Base-by-base conservation (phyloP, 345 rosid genomes). In the Anastatica hierochuntica region DNA sequence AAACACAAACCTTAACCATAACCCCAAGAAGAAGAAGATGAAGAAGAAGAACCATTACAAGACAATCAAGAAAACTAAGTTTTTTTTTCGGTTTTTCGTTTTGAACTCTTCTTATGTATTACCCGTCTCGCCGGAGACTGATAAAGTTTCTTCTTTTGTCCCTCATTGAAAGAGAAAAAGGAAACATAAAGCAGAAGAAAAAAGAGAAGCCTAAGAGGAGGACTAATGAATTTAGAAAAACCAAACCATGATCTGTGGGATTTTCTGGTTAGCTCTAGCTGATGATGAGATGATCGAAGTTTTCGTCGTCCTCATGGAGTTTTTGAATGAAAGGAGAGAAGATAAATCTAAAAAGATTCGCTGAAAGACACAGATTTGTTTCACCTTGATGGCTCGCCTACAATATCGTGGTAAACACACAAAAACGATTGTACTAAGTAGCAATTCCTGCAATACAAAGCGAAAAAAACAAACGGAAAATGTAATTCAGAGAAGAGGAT, bases 51-150 rank as follows among this genome's bases (percentile, higher is more conserved):
- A n/a, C n/a, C 1, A 29, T 29, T 29, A 29, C 33, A 29, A 4
- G 33, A 29, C 33, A 29, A 29, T 29, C 5, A 29, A 29, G 33
- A 29, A 29, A 29, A 29, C 33, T 29, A 66, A 58, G 66, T 34
- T 45, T 43, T 42, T 58, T 42, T 34, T 49, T 42, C 13, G n/a
- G 6, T 43, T 18, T 23, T 35, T 20, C 4, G 44, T 35, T 43
- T 58, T 43, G 53, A 65, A 50, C 61, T 67, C 65, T 67, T 45
- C 71, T 76, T 76, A 62, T 62, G 84, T 76, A 74, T 82, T 65
- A 70, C 33, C 72, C 49, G 76, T 79, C 88, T 88, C 85, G 60
- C 82, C 69, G 48, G 77, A 79, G 88, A 80, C 81, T 74, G 79
- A 80, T 75, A 76, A 84, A 76, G 70, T 42, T 77, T 75, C 73